Percentiles rank a stretch among this genome's conserved stretches.
Evolutionary conservation across 1,139 yeast species (phyloP).

Genomic region (Suhomyces taliae): DNA sequence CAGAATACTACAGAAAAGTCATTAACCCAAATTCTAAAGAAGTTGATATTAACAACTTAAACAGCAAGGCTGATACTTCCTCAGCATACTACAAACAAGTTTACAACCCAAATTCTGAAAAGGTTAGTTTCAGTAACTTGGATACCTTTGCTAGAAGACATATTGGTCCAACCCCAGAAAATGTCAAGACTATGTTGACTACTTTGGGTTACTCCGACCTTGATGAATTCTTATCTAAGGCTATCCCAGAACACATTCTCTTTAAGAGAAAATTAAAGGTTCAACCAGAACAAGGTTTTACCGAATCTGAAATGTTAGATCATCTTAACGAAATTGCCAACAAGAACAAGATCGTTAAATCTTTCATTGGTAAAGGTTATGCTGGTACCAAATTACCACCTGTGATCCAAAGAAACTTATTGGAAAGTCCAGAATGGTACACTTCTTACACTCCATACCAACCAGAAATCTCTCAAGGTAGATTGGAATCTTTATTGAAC

Average conservation of each 20-base stretch:
- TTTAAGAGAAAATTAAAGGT: slow-evolving; percentile 65
- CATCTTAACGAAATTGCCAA: slow-evolving; percentile 68
- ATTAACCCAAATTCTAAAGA: slow-evolving; percentile 34
- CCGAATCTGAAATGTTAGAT: slow-evolving; percentile 78
- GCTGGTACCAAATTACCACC: slow-evolving; percentile 89
- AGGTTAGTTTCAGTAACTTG: slow-evolving; percentile 40
- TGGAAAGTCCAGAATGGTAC: slow-evolving; percentile 97
- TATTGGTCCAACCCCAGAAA: slow-evolving; percentile 73
- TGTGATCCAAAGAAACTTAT: slow-evolving; percentile 85
- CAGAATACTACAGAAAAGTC: slow-evolving; percentile 40
- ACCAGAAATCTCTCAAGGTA: slow-evolving; percentile 96
- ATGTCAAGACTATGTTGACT: slow-evolving; percentile 64
- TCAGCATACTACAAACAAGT: slow-evolving; percentile 42
- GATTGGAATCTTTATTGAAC: slow-evolving; percentile 84
- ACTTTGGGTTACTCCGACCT: slow-evolving; percentile 67
- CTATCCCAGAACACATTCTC: slow-evolving; percentile 77
- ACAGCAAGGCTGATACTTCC: slow-evolving; percentile 53
- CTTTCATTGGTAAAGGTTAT: slow-evolving; percentile 92
- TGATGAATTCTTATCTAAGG: slow-evolving; percentile 66
- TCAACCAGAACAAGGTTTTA: slow-evolving; percentile 66
- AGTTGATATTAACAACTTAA: slow-evolving; percentile 48
- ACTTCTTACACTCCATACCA: slow-evolving; percentile 98
- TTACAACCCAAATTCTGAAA: slow-evolving; percentile 35
- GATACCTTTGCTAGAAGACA: slow-evolving; percentile 92
- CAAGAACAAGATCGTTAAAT: slow-evolving; percentile 68